Evolutionary conservation across 495 filamentous ascomycete species (phyloP).

Genomic region (Amniculicola lignicola): DNA sequence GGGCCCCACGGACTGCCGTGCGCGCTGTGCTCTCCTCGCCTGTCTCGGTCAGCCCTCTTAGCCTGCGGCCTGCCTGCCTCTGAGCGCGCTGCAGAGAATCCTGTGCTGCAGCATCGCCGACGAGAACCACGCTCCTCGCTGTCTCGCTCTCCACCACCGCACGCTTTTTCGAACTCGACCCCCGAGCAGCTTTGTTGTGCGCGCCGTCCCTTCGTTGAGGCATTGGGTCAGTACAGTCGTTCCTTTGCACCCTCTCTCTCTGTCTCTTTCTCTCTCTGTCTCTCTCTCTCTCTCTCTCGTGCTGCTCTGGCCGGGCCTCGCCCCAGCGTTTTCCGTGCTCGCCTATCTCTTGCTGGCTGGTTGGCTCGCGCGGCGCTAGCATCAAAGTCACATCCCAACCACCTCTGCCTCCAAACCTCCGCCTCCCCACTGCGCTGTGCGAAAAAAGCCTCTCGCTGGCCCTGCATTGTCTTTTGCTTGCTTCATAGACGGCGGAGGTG

Average conservation of each 20-base stretch:
- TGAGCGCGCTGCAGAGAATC: conserved; percentile 30
- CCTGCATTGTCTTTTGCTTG: conserved; percentile 21
- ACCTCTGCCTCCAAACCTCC: conserved; percentile 38
- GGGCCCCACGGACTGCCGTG: conserved; percentile 18
- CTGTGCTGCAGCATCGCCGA: conserved; percentile 31
- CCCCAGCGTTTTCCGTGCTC: conserved; percentile 29
- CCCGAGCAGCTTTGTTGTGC: too few species aligned
- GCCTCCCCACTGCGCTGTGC: conserved; percentile 35
- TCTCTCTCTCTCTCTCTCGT: conserved; percentile 1
- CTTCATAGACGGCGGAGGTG: conserved; percentile 22
- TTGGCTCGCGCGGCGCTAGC: conserved; percentile 35
- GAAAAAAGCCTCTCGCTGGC: conserved; percentile 16
- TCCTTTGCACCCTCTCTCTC: conserved; percentile 2
- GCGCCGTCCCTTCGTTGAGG: conserved; percentile 24
- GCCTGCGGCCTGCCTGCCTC: conserved; percentile 34
- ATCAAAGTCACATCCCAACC: conserved; percentile 37
- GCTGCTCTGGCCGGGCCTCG: conserved; percentile 12
- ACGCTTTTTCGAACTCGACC: too few species aligned
- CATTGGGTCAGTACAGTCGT: neutral
- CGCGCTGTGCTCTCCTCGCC: conserved; percentile 29
- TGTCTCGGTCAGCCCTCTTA: conserved; percentile 35
- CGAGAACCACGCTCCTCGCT: conserved; percentile 20
- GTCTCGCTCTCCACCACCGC: conserved; percentile 2
- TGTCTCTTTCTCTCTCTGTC: neutral
- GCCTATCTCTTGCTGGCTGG: conserved; percentile 34